Percentiles rank a stretch among this genome's conserved stretches.
Evolutionary conservation across 148 eudicot genomes (phyloP).

Genomic region (Rhododendron ovatum): DNA sequence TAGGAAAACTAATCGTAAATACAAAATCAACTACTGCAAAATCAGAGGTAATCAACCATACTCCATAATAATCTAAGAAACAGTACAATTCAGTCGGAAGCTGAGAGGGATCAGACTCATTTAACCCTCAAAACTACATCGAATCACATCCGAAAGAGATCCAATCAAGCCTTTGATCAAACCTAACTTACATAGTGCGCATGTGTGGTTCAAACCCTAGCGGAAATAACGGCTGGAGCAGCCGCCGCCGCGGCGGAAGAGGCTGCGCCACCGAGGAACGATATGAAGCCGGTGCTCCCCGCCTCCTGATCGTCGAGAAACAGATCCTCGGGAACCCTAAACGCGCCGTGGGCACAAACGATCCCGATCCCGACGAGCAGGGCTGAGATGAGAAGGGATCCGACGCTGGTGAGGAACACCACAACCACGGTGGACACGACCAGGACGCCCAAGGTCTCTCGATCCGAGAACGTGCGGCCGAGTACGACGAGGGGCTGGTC

Average conservation of each 20-base stretch:
- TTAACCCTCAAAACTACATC: conserved; percentile 3
- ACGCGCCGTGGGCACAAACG: conserved; percentile 68
- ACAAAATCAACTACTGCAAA: not conserved
- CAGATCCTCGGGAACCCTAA: conserved; percentile 69
- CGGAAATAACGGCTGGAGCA: conserved; percentile 31
- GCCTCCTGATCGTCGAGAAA: conserved; percentile 73
- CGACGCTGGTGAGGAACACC: conserved; percentile 64
- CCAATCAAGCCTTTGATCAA: conserved; percentile 14
- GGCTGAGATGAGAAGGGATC: conserved; percentile 61
- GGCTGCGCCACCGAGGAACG: conserved; percentile 73
- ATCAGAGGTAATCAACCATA: not conserved
- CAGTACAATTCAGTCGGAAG: not conserved
- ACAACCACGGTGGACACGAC: conserved; percentile 45
- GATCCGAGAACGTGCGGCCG: conserved; percentile 61
- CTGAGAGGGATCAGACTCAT: not conserved
- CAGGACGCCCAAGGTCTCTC: conserved; percentile 48
- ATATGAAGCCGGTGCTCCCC: conserved; percentile 40
- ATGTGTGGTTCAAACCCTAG: conserved; percentile 32
- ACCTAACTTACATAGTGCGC: conserved; percentile 24
- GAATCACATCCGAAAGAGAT: conserved; percentile 14
- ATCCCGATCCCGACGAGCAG: conserved; percentile 43
- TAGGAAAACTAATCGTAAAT: not conserved
- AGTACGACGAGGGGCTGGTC: conserved; percentile 47
- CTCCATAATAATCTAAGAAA: not conserved
- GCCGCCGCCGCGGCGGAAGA: conserved; percentile 56